phyloP scores from a whole-genome alignment of 2,329 filamentous ascomycete genomes.

The Penicillium sclerotigenum region DNA sequence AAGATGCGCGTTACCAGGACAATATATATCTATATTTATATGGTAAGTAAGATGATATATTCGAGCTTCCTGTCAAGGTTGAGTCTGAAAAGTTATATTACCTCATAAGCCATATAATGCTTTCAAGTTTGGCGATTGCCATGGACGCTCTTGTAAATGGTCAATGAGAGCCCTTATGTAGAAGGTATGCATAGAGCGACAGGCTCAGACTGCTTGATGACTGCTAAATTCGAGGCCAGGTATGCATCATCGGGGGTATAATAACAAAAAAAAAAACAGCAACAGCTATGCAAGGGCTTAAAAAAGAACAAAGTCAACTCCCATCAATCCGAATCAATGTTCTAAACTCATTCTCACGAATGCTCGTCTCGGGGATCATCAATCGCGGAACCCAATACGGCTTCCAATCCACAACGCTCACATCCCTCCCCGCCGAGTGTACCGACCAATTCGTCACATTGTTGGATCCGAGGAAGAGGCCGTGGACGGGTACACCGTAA shows the following conservation, averaged over 20 bases:
- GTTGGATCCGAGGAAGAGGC: constrained; percentile 9
- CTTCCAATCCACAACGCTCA: constrained; percentile 5
- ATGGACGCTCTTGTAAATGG: too few species aligned
- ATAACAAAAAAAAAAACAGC: not conserved
- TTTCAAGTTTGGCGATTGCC: too few species aligned
- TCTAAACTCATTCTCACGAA: constrained; percentile 4
- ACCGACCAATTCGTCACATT: constrained; percentile 7
- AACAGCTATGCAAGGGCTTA: not conserved
- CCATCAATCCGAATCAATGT: constrained; percentile 12
- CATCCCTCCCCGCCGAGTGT: constrained; percentile 7
- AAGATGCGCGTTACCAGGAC: too few species aligned
- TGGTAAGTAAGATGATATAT: too few species aligned
- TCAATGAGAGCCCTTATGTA: too few species aligned
- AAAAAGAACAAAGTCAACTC: not conserved
- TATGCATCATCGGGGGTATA: not conserved
- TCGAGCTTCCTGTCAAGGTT: too few species aligned
- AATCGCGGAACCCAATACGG: constrained; percentile 14
- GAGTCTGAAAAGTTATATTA: too few species aligned
- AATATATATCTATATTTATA: too few species aligned
- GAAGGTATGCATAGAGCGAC: too few species aligned
- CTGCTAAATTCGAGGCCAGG: too few species aligned
- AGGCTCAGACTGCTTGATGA: too few species aligned
- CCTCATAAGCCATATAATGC: too few species aligned
- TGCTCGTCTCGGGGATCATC: not conserved
- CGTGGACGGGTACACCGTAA: not conserved